Evolutionary conservation across 352 stramenopile species (phyloP), one percentile per base, ranked within the genome.

Genomic region (Phytophthora idaei): DNA sequence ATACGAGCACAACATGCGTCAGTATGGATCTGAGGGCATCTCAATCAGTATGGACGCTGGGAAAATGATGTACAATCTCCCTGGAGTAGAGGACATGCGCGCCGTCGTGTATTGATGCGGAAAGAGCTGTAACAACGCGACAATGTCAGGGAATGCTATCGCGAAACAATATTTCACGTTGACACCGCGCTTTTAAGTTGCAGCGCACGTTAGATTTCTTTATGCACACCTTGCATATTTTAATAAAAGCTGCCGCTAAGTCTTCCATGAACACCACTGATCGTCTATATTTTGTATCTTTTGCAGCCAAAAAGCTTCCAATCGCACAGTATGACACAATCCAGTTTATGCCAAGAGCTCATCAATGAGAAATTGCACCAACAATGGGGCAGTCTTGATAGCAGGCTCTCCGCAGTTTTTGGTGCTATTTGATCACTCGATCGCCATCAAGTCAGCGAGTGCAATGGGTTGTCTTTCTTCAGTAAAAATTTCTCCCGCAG

Each of bases 1-100:
- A 25, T 91, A 87, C 58, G 82, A 91, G 53, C 73, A 62, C 27
- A 67, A 58, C 25, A 87, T 90, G 82, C 82, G 80, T 41, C 57
- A 77, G 28, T 78, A 83, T 21, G 80, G 72, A 0, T 62, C 62
- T 0, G 72, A 87, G 11, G 68, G 69, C 31, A 83, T 90, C 45
- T 50, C 50, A 9, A 57, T 77, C 47, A 88, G 80, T 39, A 52
- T 86, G 17, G 71, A 76, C 2, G 74, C 78, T 0, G 79, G 82
- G 15, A 71, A 73, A 48, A 61, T 74, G 45, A 82, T 90, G 61
- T 88, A 80, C 53, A 73, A 75, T 25, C 66, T 86, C 2, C 82
- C 82, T 6, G 25, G 7, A 1, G 45, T 87, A 25, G 45, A 80
- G 54, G 70, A 83, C 10, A 89, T 90, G 80, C 63, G 59, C n/a